Conservation (phyloP, 1,284 basidiomycete species). For the Paramarasmius palmivorus region DNA sequence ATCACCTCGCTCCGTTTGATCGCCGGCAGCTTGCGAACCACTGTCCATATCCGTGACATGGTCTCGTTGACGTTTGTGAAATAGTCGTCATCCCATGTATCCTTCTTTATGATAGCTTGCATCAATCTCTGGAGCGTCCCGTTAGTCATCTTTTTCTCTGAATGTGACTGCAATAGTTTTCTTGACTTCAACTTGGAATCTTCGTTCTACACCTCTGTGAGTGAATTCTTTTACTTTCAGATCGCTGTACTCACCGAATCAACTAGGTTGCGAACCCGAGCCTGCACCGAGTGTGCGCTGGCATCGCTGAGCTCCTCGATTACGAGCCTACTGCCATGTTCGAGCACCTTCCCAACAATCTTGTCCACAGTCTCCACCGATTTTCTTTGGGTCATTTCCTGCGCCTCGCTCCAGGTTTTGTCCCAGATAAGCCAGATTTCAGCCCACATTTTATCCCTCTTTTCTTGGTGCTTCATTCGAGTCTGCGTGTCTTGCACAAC, state of each 20-base stretch:
- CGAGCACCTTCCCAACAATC: not conserved
- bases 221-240: too few relatives aligned
- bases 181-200: not conserved
- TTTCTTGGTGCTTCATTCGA: not conserved
- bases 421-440: slow-evolving; percentile 2
- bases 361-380: not conserved
- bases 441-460: slow-evolving; percentile 1
- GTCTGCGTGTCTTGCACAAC: not conserved
- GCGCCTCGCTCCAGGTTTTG: not conserved
- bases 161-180: not conserved
- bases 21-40: too few relatives aligned
- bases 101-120: not conserved
- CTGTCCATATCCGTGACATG: too few relatives aligned
- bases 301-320: not conserved
- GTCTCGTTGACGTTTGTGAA: too few relatives aligned
- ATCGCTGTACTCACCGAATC: not conserved
- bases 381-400: not conserved
- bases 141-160: not conserved
- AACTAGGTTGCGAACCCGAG: not conserved
- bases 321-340: not conserved
- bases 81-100: not conserved
- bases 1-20: too few relatives aligned
- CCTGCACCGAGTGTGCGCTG: not conserved
- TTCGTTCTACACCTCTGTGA: too few relatives aligned
- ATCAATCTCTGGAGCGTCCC: not conserved